These are phyloP conservation scores for Scopulariopsis brevicaulis DNA, from an alignment of 2,329 filamentous ascomycete genomes.

Conservation along the genomic window DNA sequence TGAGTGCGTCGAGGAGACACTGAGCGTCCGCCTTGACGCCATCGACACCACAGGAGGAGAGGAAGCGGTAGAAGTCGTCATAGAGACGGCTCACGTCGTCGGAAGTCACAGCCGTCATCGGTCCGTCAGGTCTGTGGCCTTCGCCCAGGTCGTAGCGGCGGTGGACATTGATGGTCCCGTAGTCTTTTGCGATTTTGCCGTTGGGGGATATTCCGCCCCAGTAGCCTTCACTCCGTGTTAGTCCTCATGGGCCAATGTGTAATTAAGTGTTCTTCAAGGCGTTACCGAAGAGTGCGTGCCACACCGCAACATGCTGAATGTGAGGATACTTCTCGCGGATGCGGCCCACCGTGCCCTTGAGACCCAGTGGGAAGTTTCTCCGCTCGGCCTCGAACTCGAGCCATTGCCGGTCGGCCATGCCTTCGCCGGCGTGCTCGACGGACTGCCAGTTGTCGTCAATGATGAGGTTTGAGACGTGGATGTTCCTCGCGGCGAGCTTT, in stretches of 20 bases:
- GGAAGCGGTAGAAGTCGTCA: slow-evolving; percentile 81
- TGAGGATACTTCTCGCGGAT: slow-evolving; percentile 60
- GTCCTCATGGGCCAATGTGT: not conserved
- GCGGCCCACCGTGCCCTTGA: slow-evolving; percentile 57
- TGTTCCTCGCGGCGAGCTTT: slow-evolving; percentile 55
- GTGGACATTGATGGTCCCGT: slow-evolving; percentile 55
- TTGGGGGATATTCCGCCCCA: slow-evolving; percentile 79
- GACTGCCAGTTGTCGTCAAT: slow-evolving; percentile 98
- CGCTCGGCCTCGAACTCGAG: slow-evolving; percentile 77
- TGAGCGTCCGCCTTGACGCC: slow-evolving; percentile 90
- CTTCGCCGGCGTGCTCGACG: slow-evolving; percentile 40
- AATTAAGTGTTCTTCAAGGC: not conserved
- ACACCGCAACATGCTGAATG: slow-evolving; percentile 79
- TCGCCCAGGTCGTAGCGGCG: slow-evolving; percentile 14
- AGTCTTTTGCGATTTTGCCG: slow-evolving; percentile 63
- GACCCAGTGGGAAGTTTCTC: slow-evolving; percentile 65
- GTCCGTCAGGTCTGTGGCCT: slow-evolving; percentile 40
- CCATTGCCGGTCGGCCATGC: slow-evolving; percentile 55
- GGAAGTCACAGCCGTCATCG: slow-evolving; percentile 61
- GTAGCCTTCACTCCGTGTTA: slow-evolving; percentile 41
- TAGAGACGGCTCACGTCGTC: slow-evolving; percentile 71
- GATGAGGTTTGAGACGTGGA: slow-evolving; percentile 76
- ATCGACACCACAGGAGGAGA: slow-evolving; percentile 63
- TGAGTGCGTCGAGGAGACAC: slow-evolving; percentile 72
- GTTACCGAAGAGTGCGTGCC: slow-evolving; percentile 66